phyloP scores from a whole-genome alignment of 2,329 filamentous ascomycete species.

The Fusarium sp. region DNA sequence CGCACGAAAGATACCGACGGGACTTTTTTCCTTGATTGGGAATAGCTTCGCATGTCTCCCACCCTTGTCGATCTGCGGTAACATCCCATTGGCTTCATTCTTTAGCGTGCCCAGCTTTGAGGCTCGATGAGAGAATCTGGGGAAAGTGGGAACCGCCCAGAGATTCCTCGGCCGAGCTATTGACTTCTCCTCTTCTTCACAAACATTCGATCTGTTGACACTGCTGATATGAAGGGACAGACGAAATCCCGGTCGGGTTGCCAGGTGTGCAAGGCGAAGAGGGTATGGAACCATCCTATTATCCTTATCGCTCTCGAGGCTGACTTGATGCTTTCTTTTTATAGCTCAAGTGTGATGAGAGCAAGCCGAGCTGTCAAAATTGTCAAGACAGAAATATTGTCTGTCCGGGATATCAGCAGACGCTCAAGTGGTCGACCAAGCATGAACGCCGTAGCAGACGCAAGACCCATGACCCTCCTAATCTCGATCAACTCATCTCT shows the following conservation, averaged over 20 bases:
- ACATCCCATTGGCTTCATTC: slow-evolving; percentile 18
- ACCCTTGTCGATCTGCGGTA: slow-evolving; percentile 7
- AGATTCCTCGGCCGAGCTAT: background rate
- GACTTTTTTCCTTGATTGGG: slow-evolving; percentile 31
- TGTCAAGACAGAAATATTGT: slow-evolving; percentile 3
- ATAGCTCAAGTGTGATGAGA: slow-evolving; percentile 31
- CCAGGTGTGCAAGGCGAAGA: slow-evolving; percentile 23
- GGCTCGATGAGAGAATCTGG: slow-evolving; percentile 15
- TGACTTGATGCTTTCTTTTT: background rate
- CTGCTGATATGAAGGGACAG: slow-evolving; percentile 19
- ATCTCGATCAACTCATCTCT: slow-evolving; percentile 21
- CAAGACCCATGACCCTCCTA: slow-evolving; percentile 13
- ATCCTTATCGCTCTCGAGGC: background rate
- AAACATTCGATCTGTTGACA: background rate
- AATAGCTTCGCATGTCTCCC: slow-evolving; percentile 13
- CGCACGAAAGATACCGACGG: slow-evolving; percentile 13
- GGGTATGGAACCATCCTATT: slow-evolving; percentile 1
- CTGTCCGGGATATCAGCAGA: slow-evolving; percentile 30
- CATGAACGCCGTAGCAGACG: slow-evolving; percentile 15
- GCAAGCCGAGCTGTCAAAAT: slow-evolving; percentile 23
- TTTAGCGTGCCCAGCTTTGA: slow-evolving; percentile 3
- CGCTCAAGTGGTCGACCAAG: slow-evolving; percentile 33
- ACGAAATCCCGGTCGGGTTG: slow-evolving; percentile 29
- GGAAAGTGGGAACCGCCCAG: slow-evolving; percentile 2
- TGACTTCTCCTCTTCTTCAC: background rate